Conservation (phyloP, 352 stramenopile species). For the Halophytophthora batemanensis region DNA sequence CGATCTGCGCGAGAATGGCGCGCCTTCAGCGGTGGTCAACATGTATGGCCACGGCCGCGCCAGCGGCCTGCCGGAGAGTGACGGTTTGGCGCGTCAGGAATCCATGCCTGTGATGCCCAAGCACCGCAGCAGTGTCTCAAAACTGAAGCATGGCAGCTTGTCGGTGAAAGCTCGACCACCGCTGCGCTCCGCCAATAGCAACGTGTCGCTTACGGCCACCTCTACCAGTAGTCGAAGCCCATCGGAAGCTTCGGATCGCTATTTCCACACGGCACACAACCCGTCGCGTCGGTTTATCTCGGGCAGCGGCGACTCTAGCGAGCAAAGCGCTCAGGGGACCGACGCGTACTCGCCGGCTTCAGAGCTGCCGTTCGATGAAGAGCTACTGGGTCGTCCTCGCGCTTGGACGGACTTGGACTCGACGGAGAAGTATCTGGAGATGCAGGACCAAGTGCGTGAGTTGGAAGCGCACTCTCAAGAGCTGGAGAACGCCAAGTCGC, state of each 20-base stretch:
- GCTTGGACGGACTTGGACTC: conserved; percentile 64
- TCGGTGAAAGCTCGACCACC: conserved; percentile 14
- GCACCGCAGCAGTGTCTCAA: conserved; percentile 1
- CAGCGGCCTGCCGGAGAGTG: conserved; percentile 20
- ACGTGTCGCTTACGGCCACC: conserved; percentile 28
- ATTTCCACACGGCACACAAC: conserved; percentile 16
- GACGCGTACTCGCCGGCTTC: conserved; percentile 17
- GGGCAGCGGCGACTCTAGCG: conserved; percentile 13
- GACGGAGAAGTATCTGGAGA: conserved; percentile 46
- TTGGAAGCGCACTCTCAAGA: conserved; percentile 66
- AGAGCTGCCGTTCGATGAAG: conserved; percentile 29
- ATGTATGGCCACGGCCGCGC: conserved; percentile 44
- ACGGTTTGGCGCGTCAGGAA: conserved; percentile 13
- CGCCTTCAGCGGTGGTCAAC: conserved; percentile 74
- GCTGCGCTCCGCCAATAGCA: conserved; percentile 36
- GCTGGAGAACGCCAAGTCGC: conserved; percentile 51
- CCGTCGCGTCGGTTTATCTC: conserved; percentile 11
- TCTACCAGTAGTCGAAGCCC: conserved; percentile 26
- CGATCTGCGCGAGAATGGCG: conserved; percentile 69
- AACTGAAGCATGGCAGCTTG: conserved; percentile 3
- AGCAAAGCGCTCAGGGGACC: conserved; percentile 6
- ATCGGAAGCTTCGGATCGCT: conserved; percentile 22
- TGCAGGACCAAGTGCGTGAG: conserved; percentile 71
- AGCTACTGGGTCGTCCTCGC: conserved; percentile 40
- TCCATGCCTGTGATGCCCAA: conserved; percentile 17